phyloP scores from a whole-genome alignment of 2,329 filamentous ascomycete genomes.

The Botryotinia narcissicola region DNA sequence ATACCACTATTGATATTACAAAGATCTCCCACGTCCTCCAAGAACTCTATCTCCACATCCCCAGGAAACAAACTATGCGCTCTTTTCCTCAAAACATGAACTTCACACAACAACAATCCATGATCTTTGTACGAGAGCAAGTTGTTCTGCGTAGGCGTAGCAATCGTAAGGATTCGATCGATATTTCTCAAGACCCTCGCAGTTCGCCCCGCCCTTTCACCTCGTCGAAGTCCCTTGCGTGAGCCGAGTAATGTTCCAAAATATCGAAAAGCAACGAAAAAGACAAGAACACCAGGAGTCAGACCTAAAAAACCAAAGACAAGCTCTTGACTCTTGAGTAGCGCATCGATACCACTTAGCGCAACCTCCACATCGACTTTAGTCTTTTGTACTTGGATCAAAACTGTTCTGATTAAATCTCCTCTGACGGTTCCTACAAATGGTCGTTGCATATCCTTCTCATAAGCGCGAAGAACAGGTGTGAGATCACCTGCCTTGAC shows the following conservation, averaged over 20 bases:
- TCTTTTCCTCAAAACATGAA: constrained; percentile 74
- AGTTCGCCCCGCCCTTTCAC: constrained; percentile 65
- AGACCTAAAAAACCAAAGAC: constrained; percentile 97
- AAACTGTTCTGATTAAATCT: constrained; percentile 81
- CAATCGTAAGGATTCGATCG: constrained; percentile 72
- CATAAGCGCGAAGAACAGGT: constrained; percentile 85
- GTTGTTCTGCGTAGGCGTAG: constrained; percentile 67
- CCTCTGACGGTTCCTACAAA: constrained; percentile 80
- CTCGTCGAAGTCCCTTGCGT: constrained; percentile 64
- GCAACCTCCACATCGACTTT: constrained; percentile 98
- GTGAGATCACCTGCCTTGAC: constrained; percentile 92
- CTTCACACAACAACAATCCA: constrained; percentile 84
- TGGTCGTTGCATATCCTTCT: constrained; percentile 79
- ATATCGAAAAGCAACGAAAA: constrained; percentile 71
- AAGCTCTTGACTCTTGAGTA: constrained; percentile 93
- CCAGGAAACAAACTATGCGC: constrained; percentile 67
- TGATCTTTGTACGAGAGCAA: constrained; percentile 90
- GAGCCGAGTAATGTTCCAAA: constrained; percentile 66
- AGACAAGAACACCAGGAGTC: constrained; percentile 88
- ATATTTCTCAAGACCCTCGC: constrained; percentile 82
- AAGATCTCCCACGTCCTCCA: constrained; percentile 83
- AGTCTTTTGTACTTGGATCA: constrained; percentile 98
- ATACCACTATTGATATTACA: constrained; percentile 77
- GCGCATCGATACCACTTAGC: constrained; percentile 89
- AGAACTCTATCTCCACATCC: constrained; percentile 77